phyloP scores from a whole-genome alignment of 192 early-diverging fungal genomes.

The Gonapodya sp. region DNA sequence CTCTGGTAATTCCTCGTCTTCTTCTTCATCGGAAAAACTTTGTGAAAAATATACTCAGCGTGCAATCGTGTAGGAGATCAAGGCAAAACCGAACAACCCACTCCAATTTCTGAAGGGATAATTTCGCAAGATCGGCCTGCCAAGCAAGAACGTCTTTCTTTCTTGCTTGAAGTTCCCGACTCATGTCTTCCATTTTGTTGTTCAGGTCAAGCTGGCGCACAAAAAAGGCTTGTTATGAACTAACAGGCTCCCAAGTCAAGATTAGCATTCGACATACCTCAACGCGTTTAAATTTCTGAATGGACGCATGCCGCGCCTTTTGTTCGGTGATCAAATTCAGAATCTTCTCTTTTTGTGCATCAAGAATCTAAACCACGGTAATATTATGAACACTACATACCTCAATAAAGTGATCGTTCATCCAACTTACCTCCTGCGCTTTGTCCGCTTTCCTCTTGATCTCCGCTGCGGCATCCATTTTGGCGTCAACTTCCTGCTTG shows the following conservation, averaged over 20 bases:
- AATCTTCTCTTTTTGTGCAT: conserved; percentile 59
- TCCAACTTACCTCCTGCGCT: conserved; percentile 27
- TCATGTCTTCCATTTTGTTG: conserved; percentile 51
- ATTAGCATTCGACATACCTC: conserved; percentile 34
- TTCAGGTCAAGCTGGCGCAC: conserved; percentile 17
- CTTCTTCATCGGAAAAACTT: conserved; percentile 15
- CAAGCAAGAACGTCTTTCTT: conserved; percentile 41
- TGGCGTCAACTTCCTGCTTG: conserved; percentile 45
- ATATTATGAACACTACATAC: background rate
- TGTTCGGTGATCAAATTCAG: conserved; percentile 54
- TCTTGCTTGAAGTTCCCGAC: conserved; percentile 41
- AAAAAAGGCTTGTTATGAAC: conserved; percentile 9
- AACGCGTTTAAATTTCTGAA: conserved; percentile 54
- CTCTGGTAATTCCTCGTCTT: conserved; percentile 36
- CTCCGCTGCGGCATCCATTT: conserved; percentile 31
- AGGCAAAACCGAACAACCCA: conserved; percentile 12
- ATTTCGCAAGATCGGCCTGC: conserved; percentile 26
- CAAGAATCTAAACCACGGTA: conserved; percentile 32
- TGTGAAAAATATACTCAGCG: conserved; percentile 12
- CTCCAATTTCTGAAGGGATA: conserved; percentile 46
- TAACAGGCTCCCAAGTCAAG: background rate
- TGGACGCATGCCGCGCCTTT: conserved; percentile 50
- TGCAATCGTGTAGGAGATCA: conserved; percentile 12
- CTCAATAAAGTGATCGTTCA: background rate
- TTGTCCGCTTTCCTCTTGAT: conserved; percentile 34